Evolutionary conservation across 2,329 filamentous ascomycete species (phyloP), one percentile per base, ranked within the genome.

Genomic region (Acephala macrosclerotiorum): DNA sequence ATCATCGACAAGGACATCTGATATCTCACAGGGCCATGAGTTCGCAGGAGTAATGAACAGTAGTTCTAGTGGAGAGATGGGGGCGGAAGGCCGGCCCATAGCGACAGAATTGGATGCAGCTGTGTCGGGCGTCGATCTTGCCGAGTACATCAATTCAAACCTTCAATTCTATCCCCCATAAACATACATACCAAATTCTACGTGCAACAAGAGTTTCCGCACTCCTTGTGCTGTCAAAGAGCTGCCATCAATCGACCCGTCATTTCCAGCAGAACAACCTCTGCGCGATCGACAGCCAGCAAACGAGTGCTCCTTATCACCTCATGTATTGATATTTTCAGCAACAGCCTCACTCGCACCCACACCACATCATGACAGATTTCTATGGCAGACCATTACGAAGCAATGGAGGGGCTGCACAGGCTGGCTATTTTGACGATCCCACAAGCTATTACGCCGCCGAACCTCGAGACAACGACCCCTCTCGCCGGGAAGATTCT

Each of bases 391-490:
- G 69, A 62, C 69, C 66, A 22, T 58, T 63, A 45, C 66, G 68
- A 67, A 66, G 63, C 63, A 68, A 68, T 58, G 66, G 62, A 33
- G 68, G 69, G 63, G 56, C 69, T 61, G 49, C 11, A 29, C 18
- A 22, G 14, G 49, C 22, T 16, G 68, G 61, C 11, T 69, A 68
- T 63, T 72, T 70, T 57, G 67, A 68, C 38, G 67, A 70, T 58
- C 72, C 70, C 66, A 60, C 69, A 38, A 67, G 40, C 58, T 66
- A 69, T 57, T 70, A 70, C 65, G 16, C 64, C 57, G 18, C 65
- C 57, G 72, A 76, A 57, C 66, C 71, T 67, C 69, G 69, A 70
- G 71, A 71, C 62, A 66, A 63, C 35, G 66, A 63, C 61, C 60
- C 67, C 42, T 66, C 67, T 59, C 63, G 67, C n/a, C 66, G 62